phyloP scores from a whole-genome alignment of 1,139 yeast genomes.

The Suhomyces yuchorum region DNA sequence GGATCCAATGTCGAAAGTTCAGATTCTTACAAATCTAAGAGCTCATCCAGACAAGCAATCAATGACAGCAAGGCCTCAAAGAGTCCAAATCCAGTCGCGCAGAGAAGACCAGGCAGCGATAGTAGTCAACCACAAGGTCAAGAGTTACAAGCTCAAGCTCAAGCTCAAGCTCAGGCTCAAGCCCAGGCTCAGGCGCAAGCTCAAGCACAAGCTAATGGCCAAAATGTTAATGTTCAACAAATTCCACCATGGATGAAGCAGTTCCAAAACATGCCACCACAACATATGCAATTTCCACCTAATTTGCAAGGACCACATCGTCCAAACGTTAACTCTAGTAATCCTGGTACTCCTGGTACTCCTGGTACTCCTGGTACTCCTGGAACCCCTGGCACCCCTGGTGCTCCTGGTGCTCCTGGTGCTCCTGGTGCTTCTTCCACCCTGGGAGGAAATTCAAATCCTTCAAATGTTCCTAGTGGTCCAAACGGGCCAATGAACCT shows the following conservation, averaged over 20 bases:
- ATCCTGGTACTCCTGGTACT: neutral
- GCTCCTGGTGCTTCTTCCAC: neutral
- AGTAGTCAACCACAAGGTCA: neutral
- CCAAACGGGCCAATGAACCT: constrained; percentile 1
- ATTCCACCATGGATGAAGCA: constrained; percentile 34
- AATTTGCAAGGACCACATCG: constrained; percentile 16
- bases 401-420: neutral
- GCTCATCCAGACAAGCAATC: neutral
- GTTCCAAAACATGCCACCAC: constrained; percentile 16
- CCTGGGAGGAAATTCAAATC: neutral
- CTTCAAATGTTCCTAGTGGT: constrained; percentile 7
- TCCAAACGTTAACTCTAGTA: constrained; percentile 5
- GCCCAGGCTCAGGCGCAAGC: constrained; percentile 18
- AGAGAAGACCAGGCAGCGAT: neutral
- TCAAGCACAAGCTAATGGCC: constrained; percentile 11
- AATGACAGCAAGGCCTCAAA: neutral
- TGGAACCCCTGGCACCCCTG: neutral
- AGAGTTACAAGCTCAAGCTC: constrained; percentile 5
- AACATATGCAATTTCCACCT: constrained; percentile 14
- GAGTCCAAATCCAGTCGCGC: neutral
- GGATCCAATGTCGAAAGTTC: constrained; percentile 10
- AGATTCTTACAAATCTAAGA: constrained; percentile 10
- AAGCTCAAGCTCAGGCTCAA: constrained; percentile 17
- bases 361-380: neutral
- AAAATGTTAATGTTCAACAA: constrained; percentile 12